Conservation (phyloP, 2,329 filamentous ascomycete genomes). For the Aureobasidium sp. region DNA sequence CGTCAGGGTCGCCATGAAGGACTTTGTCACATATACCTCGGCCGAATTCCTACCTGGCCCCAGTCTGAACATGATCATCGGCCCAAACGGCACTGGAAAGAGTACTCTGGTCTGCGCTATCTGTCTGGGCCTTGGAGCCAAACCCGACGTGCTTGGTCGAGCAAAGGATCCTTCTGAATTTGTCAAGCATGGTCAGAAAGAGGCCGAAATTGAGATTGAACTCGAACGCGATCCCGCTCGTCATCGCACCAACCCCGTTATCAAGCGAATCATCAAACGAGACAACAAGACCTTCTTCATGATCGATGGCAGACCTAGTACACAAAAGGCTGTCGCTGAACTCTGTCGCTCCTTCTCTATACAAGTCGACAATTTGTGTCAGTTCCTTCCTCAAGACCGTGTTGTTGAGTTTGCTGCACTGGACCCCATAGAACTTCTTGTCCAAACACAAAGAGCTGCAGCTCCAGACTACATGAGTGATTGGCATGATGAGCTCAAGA, state of each 20-base stretch:
- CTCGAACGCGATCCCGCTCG: constrained; percentile 56
- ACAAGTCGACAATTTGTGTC: constrained; percentile 95
- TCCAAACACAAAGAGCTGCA: constrained; percentile 81
- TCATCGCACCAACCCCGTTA: constrained; percentile 59
- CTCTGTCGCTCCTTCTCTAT: constrained; percentile 71
- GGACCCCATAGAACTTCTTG: constrained; percentile 71
- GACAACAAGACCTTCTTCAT: constrained; percentile 68
- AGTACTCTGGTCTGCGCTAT: constrained; percentile 96
- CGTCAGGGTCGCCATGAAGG: constrained; percentile 72
- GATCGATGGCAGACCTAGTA: constrained; percentile 59
- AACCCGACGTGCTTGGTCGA: constrained; percentile 72
- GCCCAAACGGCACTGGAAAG: constrained; percentile 97
- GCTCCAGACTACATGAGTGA: constrained; percentile 72
- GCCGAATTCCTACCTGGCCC: constrained; percentile 89
- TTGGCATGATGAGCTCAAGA: constrained; percentile 70
- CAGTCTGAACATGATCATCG: constrained; percentile 96
- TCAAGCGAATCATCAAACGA: constrained; percentile 68
- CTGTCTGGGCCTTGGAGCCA: constrained; percentile 83
- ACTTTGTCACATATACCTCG: constrained; percentile 92
- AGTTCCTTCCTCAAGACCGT: constrained; percentile 92
- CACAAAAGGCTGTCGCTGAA: constrained; percentile 57
- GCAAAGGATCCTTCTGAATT: constrained; percentile 82
- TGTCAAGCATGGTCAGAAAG: constrained; percentile 77
- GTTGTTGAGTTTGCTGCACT: constrained; percentile 89
- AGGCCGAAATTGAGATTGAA: constrained; percentile 84